Base-by-base conservation (phyloP, 176 grass and related monocot species). In the Zea luxurians region DNA sequence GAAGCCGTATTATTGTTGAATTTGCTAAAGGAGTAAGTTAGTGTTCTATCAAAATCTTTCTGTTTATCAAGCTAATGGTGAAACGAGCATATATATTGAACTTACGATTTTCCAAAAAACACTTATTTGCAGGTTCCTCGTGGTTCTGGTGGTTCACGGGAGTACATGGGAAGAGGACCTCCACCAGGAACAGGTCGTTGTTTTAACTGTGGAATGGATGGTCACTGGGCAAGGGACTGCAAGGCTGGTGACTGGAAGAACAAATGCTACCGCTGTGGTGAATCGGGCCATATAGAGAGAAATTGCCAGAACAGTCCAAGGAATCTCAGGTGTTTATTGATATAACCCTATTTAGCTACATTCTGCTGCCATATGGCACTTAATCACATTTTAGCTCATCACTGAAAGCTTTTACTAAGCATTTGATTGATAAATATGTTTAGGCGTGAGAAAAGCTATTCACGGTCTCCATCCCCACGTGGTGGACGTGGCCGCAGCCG, bases 211-310 rank as follows among this genome's bases (percentile, higher is more conserved):
- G 96, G 96, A 44, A 90, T 99, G 70, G 96, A 99, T 81, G 96
- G 96, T 18, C 96, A 99, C 67, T 99, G 96, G 96, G 96, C 96
- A 54, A 89, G 96, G 13, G 96, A 99, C 61, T 99, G 96, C 86
- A 92, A 93, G 43, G 88, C 96, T 79, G 96, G 96, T 87, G 96
- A 99, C 63, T 99, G 96, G 96, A 99, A 99, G 75, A 99, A 99
- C 80, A 99, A 92, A 81, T 99, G 96, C 64, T 99, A 99, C 75
- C 96, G 96, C 2, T 99, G 96, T 82, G 96, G 96, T 10, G 96
- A 99, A 61, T 85, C 92, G 71, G 96, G 92, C 7, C 96, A 99
- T 64, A 92, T 99, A 55, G 96, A 99, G 89, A 94, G 90, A 59
- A 95, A 99, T 61, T 99, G 96, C 54, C 96, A 99, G 81, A 99